A percentile compares a stretch with the other conserved stretches of the same genome.
phyloP scores from a whole-genome alignment of 495 filamentous ascomycete genomes.

The Penicillium chermesinum region DNA sequence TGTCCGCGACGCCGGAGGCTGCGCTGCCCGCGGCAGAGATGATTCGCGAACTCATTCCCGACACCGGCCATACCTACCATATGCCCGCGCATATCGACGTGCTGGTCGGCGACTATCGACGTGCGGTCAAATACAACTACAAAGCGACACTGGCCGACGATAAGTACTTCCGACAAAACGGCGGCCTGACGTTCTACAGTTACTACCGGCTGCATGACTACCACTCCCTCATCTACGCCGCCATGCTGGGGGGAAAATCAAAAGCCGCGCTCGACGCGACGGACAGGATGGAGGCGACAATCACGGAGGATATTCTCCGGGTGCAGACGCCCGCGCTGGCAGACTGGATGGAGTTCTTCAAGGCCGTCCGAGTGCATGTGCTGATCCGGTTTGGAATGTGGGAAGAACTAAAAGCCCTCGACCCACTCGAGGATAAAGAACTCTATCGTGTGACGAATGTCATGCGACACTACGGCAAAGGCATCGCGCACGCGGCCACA shows the following conservation, averaged over 20 bases:
- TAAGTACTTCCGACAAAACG: slow-evolving; percentile 47
- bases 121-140: slow-evolving; percentile 55
- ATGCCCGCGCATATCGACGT: slow-evolving; percentile 70
- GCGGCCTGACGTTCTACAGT: slow-evolving; percentile 59
- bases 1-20: slow-evolving; percentile 57
- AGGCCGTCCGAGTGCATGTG: slow-evolving; percentile 57
- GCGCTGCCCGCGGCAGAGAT: slow-evolving; percentile 53
- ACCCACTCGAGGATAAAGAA: slow-evolving; percentile 43
- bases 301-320: slow-evolving; percentile 56
- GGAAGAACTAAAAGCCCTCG: slow-evolving; percentile 49
- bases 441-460: slow-evolving; percentile 61
- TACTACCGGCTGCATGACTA: slow-evolving; percentile 62
- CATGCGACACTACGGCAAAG: slow-evolving; percentile 62
- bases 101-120: slow-evolving; percentile 60
- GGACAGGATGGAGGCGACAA: slow-evolving; percentile 42
- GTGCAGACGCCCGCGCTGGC: slow-evolving; percentile 63
- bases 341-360: slow-evolving; percentile 64
- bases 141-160: slow-evolving; percentile 57
- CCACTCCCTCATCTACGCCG: slow-evolving; percentile 65
- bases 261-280: slow-evolving; percentile 53
- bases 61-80: slow-evolving; percentile 63
- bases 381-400: slow-evolving; percentile 63
- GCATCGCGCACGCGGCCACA: slow-evolving; percentile 55
- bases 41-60: slow-evolving; percentile 57
- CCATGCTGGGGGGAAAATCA: slow-evolving; percentile 62